A percentile compares a stretch with the other conserved stretches of the same genome.
Evolutionary conservation across 306 rosid genomes (phyloP).

Genomic region (Cucurbita pepo): DNA sequence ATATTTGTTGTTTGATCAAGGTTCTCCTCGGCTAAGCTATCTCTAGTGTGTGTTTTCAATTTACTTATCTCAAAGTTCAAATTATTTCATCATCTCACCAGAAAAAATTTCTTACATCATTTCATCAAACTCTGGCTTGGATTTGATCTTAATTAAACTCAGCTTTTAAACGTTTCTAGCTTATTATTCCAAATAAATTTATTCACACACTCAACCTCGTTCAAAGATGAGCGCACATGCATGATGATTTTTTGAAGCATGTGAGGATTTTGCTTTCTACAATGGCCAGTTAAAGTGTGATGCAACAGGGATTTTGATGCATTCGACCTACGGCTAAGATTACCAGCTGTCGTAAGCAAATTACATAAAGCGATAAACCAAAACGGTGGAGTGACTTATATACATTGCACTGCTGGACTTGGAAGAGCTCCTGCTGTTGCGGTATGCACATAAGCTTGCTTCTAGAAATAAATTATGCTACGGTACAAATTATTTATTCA

Average conservation of each 20-base stretch:
- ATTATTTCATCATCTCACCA: neutral
- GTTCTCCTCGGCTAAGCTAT: neutral
- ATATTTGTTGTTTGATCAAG: neutral
- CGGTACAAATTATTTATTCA: neutral
- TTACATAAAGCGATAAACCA: constrained; percentile 53
- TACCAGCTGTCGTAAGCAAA: constrained; percentile 73
- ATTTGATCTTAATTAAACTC: neutral
- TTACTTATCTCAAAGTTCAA: neutral
- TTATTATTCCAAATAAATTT: neutral
- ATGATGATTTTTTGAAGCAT: neutral
- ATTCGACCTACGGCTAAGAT: constrained; percentile 58
- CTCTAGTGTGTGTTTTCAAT: neutral
- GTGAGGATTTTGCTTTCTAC: constrained; percentile 11
- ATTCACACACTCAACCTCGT: neutral
- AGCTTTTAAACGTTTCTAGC: neutral
- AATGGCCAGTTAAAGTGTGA: constrained; percentile 15
- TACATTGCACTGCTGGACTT: constrained; percentile 98
- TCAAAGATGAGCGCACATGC: neutral
- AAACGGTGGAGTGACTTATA: constrained; percentile 77
- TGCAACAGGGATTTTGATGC: constrained; percentile 78
- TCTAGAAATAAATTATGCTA: neutral
- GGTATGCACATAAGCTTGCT: constrained; percentile 24
- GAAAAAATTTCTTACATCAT: neutral
- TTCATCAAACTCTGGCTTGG: neutral
- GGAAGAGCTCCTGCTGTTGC: constrained; percentile 96